A percentile compares a stretch with the other conserved stretches of the same genome.
Conservation (phyloP, 139 green algal species). For the Yamagishiella unicocca region DNA sequence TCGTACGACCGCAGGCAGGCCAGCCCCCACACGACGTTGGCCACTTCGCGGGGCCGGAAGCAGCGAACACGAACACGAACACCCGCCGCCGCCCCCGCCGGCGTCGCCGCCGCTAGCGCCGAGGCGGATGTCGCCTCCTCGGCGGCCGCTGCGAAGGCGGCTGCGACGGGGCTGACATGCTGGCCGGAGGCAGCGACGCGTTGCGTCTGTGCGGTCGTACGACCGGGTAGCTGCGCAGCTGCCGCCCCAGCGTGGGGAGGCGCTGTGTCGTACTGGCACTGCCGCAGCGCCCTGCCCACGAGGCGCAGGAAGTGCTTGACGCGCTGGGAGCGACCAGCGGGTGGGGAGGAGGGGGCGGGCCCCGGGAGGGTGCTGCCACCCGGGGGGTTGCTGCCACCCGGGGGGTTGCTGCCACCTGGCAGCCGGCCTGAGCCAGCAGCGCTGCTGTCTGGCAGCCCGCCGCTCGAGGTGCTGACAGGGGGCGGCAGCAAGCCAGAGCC, state of each 20-base stretch:
- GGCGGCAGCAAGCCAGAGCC: not conserved
- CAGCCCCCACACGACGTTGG: constrained; percentile 36
- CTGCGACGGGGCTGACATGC: not conserved
- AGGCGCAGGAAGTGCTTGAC: not conserved
- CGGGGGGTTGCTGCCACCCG: not conserved
- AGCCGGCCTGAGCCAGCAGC: not conserved
- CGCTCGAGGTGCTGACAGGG: not conserved
- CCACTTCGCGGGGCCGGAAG: constrained; percentile 13
- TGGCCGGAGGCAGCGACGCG: not conserved
- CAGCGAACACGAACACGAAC: not conserved
- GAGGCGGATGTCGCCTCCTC: not conserved
- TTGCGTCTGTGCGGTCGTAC: not conserved
- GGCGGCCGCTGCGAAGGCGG: not conserved
- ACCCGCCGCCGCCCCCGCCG: not conserved
- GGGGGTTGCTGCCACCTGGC: not conserved
- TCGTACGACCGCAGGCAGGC: not conserved
- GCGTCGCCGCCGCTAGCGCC: not conserved
- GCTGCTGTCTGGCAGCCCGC: not conserved
- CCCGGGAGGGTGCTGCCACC: not conserved
- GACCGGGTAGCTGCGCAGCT: not conserved
- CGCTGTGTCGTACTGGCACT: not conserved
- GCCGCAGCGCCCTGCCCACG: not conserved
- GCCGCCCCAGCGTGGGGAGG: not conserved
- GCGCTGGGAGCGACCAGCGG: not conserved
- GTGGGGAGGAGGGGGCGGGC: too few species aligned